Evolutionary conservation across 768 basidiomycete species (phyloP).

Genomic region (Cystoderma amianthinum): DNA sequence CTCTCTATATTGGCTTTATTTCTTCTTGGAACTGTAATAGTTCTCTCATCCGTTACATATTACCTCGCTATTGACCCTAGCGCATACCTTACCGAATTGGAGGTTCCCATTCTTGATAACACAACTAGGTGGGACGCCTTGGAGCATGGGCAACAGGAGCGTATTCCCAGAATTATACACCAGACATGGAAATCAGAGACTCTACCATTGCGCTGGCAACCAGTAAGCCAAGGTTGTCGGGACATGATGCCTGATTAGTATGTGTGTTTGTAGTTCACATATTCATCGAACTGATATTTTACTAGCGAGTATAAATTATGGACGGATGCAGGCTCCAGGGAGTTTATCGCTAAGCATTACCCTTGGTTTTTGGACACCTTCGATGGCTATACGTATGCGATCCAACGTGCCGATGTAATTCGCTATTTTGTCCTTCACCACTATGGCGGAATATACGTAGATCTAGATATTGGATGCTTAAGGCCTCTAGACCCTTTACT

Average conservation of each 20-base stretch:
- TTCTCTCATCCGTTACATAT: constrained; percentile 87
- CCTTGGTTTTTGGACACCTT: constrained; percentile 92
- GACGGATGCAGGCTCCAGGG: constrained; percentile 88
- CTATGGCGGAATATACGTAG: constrained; percentile 93
- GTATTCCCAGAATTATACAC: constrained; percentile 88
- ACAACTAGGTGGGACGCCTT: constrained; percentile 58
- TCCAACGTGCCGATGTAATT: constrained; percentile 95
- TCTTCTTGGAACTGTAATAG: constrained; percentile 83
- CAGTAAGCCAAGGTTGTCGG: constrained; percentile 76
- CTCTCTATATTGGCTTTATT: constrained; percentile 59
- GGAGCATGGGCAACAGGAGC: constrained; percentile 56
- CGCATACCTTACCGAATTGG: constrained; percentile 76
- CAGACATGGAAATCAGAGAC: constrained; percentile 97
- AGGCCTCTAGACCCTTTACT: constrained; percentile 84
- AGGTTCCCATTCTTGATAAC: constrained; percentile 55
- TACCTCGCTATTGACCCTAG: constrained; percentile 76
- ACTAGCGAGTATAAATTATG: constrained; percentile 92
- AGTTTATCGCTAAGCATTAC: constrained; percentile 85
- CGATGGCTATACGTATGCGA: constrained; percentile 84
- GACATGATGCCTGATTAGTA: constrained; percentile 96
- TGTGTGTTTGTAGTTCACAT: constrained; percentile 23
- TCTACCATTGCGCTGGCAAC: constrained; percentile 76
- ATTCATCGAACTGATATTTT: constrained; percentile 7
- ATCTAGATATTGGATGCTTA: constrained; percentile 93
- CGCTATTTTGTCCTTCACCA: constrained; percentile 97